These are phyloP conservation scores for Saturnispora dispora DNA, from an alignment of 805 yeast genomes.

Conservation along the genomic window DNA sequence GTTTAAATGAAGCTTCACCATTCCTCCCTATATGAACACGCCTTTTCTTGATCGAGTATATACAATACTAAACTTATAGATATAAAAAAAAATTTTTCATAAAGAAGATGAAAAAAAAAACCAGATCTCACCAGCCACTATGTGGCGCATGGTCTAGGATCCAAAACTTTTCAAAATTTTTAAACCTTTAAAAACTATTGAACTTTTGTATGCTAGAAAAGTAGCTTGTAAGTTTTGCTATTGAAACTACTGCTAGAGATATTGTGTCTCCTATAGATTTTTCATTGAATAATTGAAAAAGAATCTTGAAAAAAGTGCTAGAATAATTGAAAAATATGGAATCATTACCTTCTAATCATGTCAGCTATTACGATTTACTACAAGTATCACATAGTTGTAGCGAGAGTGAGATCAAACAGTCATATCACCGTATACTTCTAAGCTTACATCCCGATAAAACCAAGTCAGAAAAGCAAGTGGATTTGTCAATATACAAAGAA, in stretches of 20 bases:
- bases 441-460: constrained; percentile 73
- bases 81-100: not conserved
- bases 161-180: not conserved
- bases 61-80: not conserved
- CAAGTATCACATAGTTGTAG: constrained; percentile 36
- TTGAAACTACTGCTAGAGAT: too few species aligned
- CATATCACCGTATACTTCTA: constrained; percentile 56
- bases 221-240: not conserved
- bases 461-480: not conserved
- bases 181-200: not conserved
- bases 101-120: not conserved
- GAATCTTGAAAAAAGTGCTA: not conserved
- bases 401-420: constrained; percentile 40
- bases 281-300: too few species aligned
- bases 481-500: constrained; percentile 36
- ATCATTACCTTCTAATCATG: constrained; percentile 6
- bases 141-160: not conserved
- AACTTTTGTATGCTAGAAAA: not conserved
- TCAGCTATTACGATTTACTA: constrained; percentile 49
- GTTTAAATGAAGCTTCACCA: constrained; percentile 4
- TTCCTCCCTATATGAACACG: not conserved
- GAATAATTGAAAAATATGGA: not conserved
- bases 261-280: too few species aligned
- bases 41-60: not conserved
- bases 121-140: not conserved